phyloP scores from a whole-genome alignment of 2,329 filamentous ascomycete genomes.

The Exophiala aquamarina region DNA sequence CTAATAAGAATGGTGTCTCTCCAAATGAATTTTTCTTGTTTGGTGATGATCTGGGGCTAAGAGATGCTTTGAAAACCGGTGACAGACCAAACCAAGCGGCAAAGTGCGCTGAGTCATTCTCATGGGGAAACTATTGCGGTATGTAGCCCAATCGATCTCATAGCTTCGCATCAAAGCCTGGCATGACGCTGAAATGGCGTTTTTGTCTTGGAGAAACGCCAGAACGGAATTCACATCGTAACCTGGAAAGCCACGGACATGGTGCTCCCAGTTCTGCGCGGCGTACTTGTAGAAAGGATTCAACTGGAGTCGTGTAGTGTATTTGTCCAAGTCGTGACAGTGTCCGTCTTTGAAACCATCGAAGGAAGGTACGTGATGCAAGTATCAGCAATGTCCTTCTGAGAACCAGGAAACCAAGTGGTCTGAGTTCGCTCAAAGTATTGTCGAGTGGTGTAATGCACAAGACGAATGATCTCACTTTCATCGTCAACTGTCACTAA shows the following conservation, averaged over 20 bases:
- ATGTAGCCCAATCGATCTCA: neutral
- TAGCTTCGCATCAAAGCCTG: neutral
- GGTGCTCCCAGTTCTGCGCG: constrained; percentile 29
- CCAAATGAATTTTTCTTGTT: constrained; percentile 5
- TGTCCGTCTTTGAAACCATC: constrained; percentile 25
- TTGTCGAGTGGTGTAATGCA: constrained; percentile 50
- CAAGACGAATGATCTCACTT: constrained; percentile 23
- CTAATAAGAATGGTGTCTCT: constrained; percentile 21
- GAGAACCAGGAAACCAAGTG: constrained; percentile 35
- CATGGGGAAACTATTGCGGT: constrained; percentile 10
- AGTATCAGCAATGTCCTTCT: constrained; percentile 29
- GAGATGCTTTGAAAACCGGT: constrained; percentile 3
- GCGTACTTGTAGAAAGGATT: constrained; percentile 32
- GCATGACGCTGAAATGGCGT: neutral
- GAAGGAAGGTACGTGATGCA: constrained; percentile 40
- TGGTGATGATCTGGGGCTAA: neutral
- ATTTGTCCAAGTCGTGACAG: constrained; percentile 18
- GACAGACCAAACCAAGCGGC: constrained; percentile 30
- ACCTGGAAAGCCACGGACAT: constrained; percentile 14
- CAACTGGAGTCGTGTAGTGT: constrained; percentile 20
- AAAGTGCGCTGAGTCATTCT: constrained; percentile 26
- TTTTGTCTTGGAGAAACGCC: neutral
- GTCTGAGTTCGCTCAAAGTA: constrained; percentile 38
- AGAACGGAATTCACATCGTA: neutral
- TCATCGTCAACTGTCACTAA: constrained; percentile 26